Conservation (phyloP, 208 protist species). For the Acanthamoeba castellanii region DNA sequence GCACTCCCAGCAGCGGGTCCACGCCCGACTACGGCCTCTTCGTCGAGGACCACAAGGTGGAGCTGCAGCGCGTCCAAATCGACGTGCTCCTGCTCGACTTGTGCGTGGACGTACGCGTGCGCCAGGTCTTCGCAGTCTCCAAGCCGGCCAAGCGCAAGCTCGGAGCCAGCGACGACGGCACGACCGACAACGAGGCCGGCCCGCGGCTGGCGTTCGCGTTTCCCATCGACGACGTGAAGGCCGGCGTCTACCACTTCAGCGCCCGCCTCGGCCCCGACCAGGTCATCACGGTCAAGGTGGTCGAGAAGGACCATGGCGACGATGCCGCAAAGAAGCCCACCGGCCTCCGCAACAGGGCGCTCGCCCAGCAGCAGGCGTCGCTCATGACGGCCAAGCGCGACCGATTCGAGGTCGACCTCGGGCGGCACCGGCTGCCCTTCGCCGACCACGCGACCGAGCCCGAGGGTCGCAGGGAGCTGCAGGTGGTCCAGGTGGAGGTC, state of each 20-base stretch:
- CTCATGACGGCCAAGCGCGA: background rate
- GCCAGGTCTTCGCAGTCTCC: background rate
- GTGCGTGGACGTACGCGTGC: background rate
- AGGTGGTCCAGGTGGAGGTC: background rate
- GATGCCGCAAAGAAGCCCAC: background rate
- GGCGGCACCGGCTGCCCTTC: background rate
- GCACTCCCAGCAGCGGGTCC: too few species aligned
- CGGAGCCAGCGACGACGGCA: background rate
- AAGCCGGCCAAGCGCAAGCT: background rate
- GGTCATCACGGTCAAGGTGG: background rate
- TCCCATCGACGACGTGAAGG: constrained; percentile 12
- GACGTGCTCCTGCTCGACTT: constrained; percentile 17
- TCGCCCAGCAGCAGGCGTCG: background rate
- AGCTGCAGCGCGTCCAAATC: background rate
- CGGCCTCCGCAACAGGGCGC: background rate
- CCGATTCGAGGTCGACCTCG: background rate
- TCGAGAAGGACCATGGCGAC: background rate
- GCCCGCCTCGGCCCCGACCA: background rate
- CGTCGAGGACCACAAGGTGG: background rate
- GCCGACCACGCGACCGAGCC: background rate
- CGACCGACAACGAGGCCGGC: background rate
- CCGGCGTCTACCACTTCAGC: background rate
- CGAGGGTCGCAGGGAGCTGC: background rate
- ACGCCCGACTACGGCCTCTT: background rate
- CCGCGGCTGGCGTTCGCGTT: background rate